Base-by-base conservation (phyloP, 1,284 basidiomycete species). In the Malassezia arunalokei region DNA sequence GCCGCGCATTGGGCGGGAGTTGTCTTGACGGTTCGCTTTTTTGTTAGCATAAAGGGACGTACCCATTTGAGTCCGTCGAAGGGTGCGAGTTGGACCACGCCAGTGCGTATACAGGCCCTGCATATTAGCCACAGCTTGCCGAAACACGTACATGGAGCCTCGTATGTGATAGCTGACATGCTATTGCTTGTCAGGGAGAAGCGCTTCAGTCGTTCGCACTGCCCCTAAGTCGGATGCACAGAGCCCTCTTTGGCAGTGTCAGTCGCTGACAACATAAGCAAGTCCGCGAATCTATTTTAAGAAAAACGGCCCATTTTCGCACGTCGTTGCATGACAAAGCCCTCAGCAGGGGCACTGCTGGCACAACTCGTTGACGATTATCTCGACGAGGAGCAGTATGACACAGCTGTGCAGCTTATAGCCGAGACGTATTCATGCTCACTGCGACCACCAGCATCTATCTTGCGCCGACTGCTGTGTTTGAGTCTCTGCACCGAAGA, bases 61-160 rank as follows among this genome's bases (percentile, higher is more conserved):
- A 66, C 43, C 33, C 33, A 35, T 35, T 35, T 15, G 15, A 12
- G 15, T 35, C 11, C 5, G 33, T 35, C 27, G 20, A 24, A 24
- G 52, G 45, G 31, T 58, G 57, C n/a, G 56, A 41, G 54, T 59
- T 43, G 56, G 66, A 69, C 66, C 66, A 69, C 20, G 66, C 64
- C 9, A 69, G 43, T 6, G 59, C 66, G 51, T 62, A 69, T 3
- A 69, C 61, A 2, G 65, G 66, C 66, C 66, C 56, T 58, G 47
- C 15, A 12, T 20, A 42, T 41, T 20, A 53, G 43, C 3, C 3
- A 31, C 33, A 12, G 3, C 28, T 15, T 35, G n/a, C 20, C 20
- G 9, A 24, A 12, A 14, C 12, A 59, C 59, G 32, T 51, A 61
- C 59, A 62, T 29, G 59, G 59, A 8, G 59, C 59, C 43, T 52